Percentiles rank a stretch among this genome's conserved stretches.
These are phyloP conservation scores for Citeromyces siamensis DNA, from an alignment of 1,139 yeast genomes.

Conservation along the genomic window DNA sequence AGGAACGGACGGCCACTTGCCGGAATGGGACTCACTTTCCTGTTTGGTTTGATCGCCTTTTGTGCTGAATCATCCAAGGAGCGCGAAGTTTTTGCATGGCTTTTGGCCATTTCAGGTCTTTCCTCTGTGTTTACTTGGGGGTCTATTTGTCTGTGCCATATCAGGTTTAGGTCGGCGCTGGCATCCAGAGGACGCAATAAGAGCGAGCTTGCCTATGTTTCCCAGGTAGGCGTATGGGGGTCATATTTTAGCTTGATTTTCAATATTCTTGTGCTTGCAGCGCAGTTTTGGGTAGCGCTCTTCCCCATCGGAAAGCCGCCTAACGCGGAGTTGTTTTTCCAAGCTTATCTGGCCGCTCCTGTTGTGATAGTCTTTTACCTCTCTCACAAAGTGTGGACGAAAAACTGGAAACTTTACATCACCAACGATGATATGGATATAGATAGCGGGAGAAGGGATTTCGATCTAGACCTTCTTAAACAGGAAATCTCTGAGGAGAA, in stretches of 20 bases:
- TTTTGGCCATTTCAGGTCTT: conserved; percentile 72
- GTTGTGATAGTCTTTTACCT: conserved; percentile 24
- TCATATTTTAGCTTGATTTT: conserved; percentile 52
- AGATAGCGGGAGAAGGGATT: conserved; percentile 38
- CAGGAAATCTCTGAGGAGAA: conserved; percentile 33
- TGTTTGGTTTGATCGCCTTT: conserved; percentile 59
- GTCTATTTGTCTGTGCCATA: conserved; percentile 62
- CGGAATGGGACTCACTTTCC: conserved; percentile 44
- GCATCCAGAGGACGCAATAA: conserved; percentile 47
- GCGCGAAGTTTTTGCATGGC: conserved; percentile 65
- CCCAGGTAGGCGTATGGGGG: conserved; percentile 62
- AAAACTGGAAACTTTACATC: conserved; percentile 7
- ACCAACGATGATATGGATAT: no score
- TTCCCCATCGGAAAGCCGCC: conserved; percentile 22
- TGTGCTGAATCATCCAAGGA: conserved; percentile 48
- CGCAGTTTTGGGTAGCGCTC: conserved; percentile 28
- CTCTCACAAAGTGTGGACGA: conserved; percentile 15
- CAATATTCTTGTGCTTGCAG: conserved; percentile 53
- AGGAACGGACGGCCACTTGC: conserved; percentile 62
- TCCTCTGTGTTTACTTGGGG: conserved; percentile 82
- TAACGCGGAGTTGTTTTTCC: conserved; percentile 24
- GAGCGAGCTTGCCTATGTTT: conserved; percentile 54
- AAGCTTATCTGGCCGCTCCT: conserved; percentile 34
- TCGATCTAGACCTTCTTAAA: conserved; percentile 30
- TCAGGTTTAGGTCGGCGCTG: conserved; percentile 73